Evolutionary conservation across 2,329 filamentous ascomycete genomes (phyloP).

Genomic region (Metarhizium anisopliae): DNA sequence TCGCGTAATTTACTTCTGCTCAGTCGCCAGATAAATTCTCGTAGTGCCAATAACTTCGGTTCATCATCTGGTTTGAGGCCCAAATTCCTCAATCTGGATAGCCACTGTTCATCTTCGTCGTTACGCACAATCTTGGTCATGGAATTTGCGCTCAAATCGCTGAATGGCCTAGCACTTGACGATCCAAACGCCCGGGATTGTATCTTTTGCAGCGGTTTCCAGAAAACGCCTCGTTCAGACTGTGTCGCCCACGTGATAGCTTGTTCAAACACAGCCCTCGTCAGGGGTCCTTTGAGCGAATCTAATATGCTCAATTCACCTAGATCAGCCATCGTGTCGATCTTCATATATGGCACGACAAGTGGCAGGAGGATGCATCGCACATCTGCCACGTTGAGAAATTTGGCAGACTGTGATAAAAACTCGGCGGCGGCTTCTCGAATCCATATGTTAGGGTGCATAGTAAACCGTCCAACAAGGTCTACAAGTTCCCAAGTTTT

Average conservation of each 20-base stretch:
- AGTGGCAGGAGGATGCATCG: slow-evolving; percentile 77
- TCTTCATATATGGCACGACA: slow-evolving; percentile 72
- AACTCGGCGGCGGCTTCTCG: slow-evolving; percentile 83
- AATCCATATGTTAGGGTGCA: slow-evolving; percentile 95
- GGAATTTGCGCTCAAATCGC: slow-evolving; percentile 46
- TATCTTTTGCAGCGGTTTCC: slow-evolving; percentile 66
- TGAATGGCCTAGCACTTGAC: slow-evolving; percentile 43
- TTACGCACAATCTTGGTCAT: slow-evolving; percentile 62
- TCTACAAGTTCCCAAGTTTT: slow-evolving; percentile 85
- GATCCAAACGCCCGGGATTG: slow-evolving; percentile 56
- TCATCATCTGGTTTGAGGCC: slow-evolving; percentile 80
- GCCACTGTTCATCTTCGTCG: slow-evolving; percentile 90
- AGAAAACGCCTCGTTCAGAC: slow-evolving; percentile 74
- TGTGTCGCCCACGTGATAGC: slow-evolving; percentile 79
- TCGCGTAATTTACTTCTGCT: slow-evolving; percentile 61
- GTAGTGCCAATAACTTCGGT: slow-evolving; percentile 73
- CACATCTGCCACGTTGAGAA: slow-evolving; percentile 69
- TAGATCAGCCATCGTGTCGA: slow-evolving; percentile 55
- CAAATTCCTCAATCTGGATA: slow-evolving; percentile 74
- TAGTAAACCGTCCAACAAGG: slow-evolving; percentile 72
- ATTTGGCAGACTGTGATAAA: slow-evolving; percentile 65
- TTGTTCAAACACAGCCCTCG: slow-evolving; percentile 74
- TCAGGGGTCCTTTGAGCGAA: slow-evolving; percentile 70
- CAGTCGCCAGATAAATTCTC: slow-evolving; percentile 86
- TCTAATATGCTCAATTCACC: slow-evolving; percentile 70